Evolutionary conservation across 768 basidiomycete genomes (phyloP).

Genomic region (Auricularia sp.): DNA sequence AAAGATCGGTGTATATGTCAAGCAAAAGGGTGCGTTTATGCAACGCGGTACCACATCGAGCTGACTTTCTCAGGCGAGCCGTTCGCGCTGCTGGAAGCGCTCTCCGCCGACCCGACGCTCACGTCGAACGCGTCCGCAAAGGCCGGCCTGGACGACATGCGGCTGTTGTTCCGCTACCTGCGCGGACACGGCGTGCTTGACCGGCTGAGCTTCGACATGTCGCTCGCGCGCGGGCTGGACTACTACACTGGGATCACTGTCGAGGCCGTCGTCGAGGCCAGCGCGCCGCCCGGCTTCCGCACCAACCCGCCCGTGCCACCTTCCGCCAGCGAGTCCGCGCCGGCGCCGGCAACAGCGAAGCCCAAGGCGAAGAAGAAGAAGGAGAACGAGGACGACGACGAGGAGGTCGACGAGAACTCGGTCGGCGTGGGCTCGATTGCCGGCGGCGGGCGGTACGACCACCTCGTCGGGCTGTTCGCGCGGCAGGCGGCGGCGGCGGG

Average conservation of each 20-base stretch:
- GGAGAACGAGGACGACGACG: constrained; percentile 35
- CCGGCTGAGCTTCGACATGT: constrained; percentile 95
- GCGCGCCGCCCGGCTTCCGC: constrained; percentile 80
- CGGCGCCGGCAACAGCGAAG: constrained; percentile 25
- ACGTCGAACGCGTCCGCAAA: constrained; percentile 66
- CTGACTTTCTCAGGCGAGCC: constrained; percentile 81
- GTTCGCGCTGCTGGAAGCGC: constrained; percentile 53
- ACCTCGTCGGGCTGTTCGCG: constrained; percentile 87
- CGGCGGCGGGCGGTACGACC: constrained; percentile 96
- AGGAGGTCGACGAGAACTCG: constrained; percentile 85
- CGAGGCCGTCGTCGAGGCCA: constrained; percentile 88
- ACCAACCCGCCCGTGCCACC: constrained; percentile 40
- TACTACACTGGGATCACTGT: constrained; percentile 99
- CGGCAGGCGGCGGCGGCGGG: constrained; percentile 62
- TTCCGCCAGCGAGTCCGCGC: constrained; percentile 20
- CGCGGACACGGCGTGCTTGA: constrained; percentile 68
- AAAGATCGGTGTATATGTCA: constrained; percentile 94
- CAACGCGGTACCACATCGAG: too few species aligned
- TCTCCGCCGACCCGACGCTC: constrained; percentile 54
- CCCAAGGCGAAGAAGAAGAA: constrained; percentile 20
- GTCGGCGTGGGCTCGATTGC: constrained; percentile 98
- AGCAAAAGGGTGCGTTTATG: constrained; percentile 65
- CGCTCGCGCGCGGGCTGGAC: constrained; percentile 93
- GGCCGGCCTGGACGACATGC: constrained; percentile 82
- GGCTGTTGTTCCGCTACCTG: constrained; percentile 70